Base-by-base conservation (phyloP, 257 asterid species). In the Plantago ovata region DNA sequence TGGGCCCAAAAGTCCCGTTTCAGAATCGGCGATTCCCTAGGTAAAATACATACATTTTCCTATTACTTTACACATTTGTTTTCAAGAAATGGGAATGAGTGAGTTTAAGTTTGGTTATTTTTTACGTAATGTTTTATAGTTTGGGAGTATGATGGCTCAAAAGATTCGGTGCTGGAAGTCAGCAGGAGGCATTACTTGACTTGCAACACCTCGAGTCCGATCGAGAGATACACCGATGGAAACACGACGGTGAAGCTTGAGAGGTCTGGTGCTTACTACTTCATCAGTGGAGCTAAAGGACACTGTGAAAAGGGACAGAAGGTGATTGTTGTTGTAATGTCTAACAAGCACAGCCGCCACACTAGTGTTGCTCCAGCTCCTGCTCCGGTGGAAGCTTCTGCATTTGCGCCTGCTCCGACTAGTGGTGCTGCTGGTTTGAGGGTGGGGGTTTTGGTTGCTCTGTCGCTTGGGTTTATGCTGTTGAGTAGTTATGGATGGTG, bases 1-100 rank as follows among this genome's bases (percentile, higher is more conserved):
- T 89, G 97, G 97, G 82, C 97, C 0, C 61, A 80, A 65, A 80
- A 62, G 3, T 69, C 88, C 3, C 89, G 95, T 3, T 89, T 89
- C 69, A 64, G 58, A 62, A 21, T 82, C 13, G 92, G 93, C 5
- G 97, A 89, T 75, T 69, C 85, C 46, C 72, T 89, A 59, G 90
- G 95, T 87, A 75, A 9, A 6, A 4, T 60, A 12, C 33, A 10
- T 7, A 28, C 55, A 19, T 22, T 44, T 45, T 33, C 28, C 9
- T 36, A 19, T 20, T 43, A 5, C 41, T n/a, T 58, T 22, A 38
- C n/a, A n/a, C n/a, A 8, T 14, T 46, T 5, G 10, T 24, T 42
- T 13, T 11, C 8, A 5, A n/a, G n/a, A n/a, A n/a, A n/a, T n/a
- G n/a, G n/a, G n/a, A n/a, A n/a, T n/a, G n/a, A n/a, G n/a, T n/a